These are phyloP conservation scores for Fusarium sp. DNA, from an alignment of 2,329 filamentous ascomycete genomes.

Conservation along the genomic window DNA sequence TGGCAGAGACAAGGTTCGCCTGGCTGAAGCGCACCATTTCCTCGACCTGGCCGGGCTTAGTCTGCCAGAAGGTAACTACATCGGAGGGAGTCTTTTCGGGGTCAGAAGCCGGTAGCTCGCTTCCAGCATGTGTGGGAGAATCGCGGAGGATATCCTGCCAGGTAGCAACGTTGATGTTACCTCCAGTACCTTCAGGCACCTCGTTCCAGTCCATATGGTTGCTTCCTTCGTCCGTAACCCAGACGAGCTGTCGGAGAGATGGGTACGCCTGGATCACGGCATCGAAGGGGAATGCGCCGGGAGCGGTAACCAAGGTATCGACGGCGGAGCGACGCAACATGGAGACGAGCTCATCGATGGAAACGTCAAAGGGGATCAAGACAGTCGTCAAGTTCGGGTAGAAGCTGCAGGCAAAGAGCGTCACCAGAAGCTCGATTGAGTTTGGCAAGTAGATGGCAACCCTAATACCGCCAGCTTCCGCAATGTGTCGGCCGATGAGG, in stretches of 20 bases:
- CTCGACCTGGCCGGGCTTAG: slow-evolving; percentile 65
- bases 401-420: slow-evolving; percentile 91
- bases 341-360: slow-evolving; percentile 76
- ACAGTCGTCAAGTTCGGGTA: slow-evolving; percentile 85
- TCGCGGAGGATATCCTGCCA: slow-evolving; percentile 93
- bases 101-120: slow-evolving; percentile 75
- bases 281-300: slow-evolving; percentile 88
- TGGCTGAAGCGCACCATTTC: slow-evolving; percentile 89
- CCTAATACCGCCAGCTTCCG: slow-evolving; percentile 79
- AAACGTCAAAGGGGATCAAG: slow-evolving; percentile 85
- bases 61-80: slow-evolving; percentile 78
- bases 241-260: slow-evolving; percentile 83
- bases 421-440: slow-evolving; percentile 87
- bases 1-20: slow-evolving; percentile 87
- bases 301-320: slow-evolving; percentile 86
- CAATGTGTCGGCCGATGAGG: slow-evolving; percentile 83
- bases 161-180: slow-evolving; percentile 84
- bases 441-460: slow-evolving; percentile 95
- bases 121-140: slow-evolving; percentile 69
- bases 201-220: slow-evolving; percentile 97
- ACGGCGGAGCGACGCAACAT: slow-evolving; percentile 82
- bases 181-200: slow-evolving; percentile 82
- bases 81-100: slow-evolving; percentile 68
- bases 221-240: slow-evolving; percentile 93
- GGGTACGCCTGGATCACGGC: slow-evolving; percentile 78